Evolutionary conservation across 257 asterid genomes (phyloP), one percentile per base, ranked within the genome.

Genomic region (Solanum virginianum): DNA sequence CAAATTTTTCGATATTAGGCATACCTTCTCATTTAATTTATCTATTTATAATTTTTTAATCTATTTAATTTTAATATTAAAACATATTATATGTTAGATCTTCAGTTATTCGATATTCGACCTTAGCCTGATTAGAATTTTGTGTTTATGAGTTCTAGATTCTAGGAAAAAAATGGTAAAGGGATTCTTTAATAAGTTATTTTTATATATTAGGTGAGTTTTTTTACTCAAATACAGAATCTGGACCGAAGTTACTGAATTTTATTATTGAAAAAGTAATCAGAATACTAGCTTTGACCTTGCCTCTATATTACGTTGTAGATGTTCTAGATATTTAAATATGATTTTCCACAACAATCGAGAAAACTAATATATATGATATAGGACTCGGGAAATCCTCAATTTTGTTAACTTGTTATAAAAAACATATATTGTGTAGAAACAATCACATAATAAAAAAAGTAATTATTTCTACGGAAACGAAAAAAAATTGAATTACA

Each of bases 241-340:
- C 26, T 24, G 2, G 1, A 13, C 0, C 0, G 14, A 65, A 65
- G 3, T 0, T 1, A 65, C 3, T 26, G 3, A 63, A 26, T 11
- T 26, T 0, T 24, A 0, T 29, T 29, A 3, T 0, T 22, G 0
- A 63, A 63, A 0, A 12, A 10, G 10, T 63, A 63, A 63, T 2
- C 2, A 0, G 0, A 62, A 62, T 11, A 4, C 10, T 62, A 24
- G 10, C 0, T 22, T 8, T 16, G 10, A 1, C 1, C 4, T 1
- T 62, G 0, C 9, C 11, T 65, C 72, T 8, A 68, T 68, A 68
- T 16, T 36, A 68, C 4, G 14, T 68, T 36, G 14, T 8, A 8
- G 22, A 68, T 68, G 22, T 0, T 18, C 7, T 20, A 57, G 63
- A 32, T 10, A 16, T 68, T 32, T 22, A 1, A 4, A 32, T 15